Conservation (phyloP, 768 basidiomycete species). For the Mycena haematopus region DNA sequence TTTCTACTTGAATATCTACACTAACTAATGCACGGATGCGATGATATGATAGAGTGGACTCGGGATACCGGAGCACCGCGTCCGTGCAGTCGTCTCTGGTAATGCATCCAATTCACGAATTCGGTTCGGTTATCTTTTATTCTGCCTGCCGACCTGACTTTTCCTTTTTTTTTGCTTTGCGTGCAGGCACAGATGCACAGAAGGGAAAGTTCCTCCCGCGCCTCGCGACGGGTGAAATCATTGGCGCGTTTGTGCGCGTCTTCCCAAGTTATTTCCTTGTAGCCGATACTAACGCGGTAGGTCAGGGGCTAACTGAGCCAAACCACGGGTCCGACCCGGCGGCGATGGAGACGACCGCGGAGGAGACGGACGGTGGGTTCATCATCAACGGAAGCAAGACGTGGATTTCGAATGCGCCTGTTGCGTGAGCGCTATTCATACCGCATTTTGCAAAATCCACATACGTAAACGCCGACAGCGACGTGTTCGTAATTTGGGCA, state of each 20-base stretch:
- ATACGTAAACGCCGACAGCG: conserved; percentile 49
- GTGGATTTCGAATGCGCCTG: conserved; percentile 95
- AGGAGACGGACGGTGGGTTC: conserved; percentile 85
- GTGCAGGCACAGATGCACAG: conserved; percentile 66
- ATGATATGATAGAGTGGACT: conserved; percentile 73
- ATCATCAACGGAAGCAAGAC: conserved; percentile 92
- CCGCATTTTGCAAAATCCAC: conserved; percentile 13
- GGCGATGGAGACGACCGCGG: conserved; percentile 96
- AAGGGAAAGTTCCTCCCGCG: conserved; percentile 90
- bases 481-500: conserved; percentile 94
- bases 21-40: background rate
- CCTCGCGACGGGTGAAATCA: conserved; percentile 82
- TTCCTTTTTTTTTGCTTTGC: too few species aligned
- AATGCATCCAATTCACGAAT: conserved; percentile 93
- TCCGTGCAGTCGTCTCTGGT: conserved; percentile 96
- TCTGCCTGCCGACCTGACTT: too few species aligned
- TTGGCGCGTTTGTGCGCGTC: conserved; percentile 87
- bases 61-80: conserved; percentile 93
- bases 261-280: background rate
- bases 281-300: conserved; percentile 2
- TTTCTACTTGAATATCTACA: background rate
- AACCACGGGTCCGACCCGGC: conserved; percentile 97
- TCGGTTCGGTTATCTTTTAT: conserved; percentile 59
- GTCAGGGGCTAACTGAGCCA: conserved; percentile 91
- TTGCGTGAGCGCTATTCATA: conserved; percentile 63